A percentile compares a stretch with the other conserved stretches of the same genome.
phyloP scores from a whole-genome alignment of 805 yeast species.

The Candida peoriensis region DNA sequence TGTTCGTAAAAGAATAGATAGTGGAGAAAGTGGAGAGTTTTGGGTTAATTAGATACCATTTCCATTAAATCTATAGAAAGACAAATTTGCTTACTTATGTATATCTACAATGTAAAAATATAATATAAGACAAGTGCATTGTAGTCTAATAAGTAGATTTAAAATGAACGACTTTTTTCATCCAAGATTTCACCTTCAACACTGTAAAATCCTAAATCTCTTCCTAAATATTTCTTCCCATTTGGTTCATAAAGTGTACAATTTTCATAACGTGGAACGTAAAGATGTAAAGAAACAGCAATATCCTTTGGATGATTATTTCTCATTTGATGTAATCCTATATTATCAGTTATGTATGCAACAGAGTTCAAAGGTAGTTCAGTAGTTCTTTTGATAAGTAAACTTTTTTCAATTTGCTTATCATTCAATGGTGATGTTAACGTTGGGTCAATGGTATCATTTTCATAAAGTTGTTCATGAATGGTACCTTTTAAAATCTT shows the following conservation, averaged over 20 bases:
- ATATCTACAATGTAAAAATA: too few species aligned
- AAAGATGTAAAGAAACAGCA: conserved; percentile 41
- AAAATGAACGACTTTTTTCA: not conserved
- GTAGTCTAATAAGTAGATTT: too few species aligned
- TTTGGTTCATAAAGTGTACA: conserved; percentile 3
- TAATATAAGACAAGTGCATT: too few species aligned
- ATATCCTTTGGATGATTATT: conserved; percentile 14
- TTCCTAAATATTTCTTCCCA: conserved; percentile 1
- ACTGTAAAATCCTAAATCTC: conserved; percentile 1
- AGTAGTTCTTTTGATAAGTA: conserved; percentile 4
- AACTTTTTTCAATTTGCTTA: not conserved
- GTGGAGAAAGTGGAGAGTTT: conserved; percentile 34
- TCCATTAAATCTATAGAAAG: too few species aligned
- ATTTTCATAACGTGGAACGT: conserved; percentile 30
- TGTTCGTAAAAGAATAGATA: conserved; percentile 34
- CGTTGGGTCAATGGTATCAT: too few species aligned
- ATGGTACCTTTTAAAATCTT: conserved; percentile 33
- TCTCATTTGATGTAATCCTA: conserved; percentile 41
- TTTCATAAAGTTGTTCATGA: conserved; percentile 10
- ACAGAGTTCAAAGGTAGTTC: conserved; percentile 29
- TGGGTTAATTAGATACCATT: conserved; percentile 43
- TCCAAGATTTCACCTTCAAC: not conserved
- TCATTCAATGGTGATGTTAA: too few species aligned
- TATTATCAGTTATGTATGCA: conserved; percentile 41
- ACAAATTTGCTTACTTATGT: too few species aligned